Percentiles rank a stretch among this genome's conserved stretches.
Conservation (phyloP, 176 grass and related monocot species). For the Leersia perrieri region DNA sequence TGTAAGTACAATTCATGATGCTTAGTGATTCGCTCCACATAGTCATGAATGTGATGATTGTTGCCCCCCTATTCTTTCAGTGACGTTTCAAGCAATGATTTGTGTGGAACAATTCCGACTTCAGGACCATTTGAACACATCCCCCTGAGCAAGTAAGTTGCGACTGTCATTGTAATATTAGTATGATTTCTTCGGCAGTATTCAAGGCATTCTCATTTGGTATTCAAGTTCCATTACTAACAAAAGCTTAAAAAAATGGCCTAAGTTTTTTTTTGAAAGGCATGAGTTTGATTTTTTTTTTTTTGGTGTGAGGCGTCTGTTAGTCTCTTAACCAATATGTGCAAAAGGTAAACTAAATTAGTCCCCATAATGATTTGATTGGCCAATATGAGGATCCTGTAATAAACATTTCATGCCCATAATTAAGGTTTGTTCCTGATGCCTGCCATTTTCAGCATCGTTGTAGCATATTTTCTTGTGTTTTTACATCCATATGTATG, state of each 20-base stretch:
- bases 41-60: constrained; percentile 18
- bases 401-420: background rate
- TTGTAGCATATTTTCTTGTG: background rate
- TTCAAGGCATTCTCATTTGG: background rate
- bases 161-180: background rate
- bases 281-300: too few species aligned
- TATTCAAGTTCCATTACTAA: background rate
- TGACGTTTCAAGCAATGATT: constrained; percentile 87
- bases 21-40: background rate
- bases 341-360: background rate
- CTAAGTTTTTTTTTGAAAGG: too few species aligned
- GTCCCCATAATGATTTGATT: background rate
- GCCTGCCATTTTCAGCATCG: background rate
- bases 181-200: background rate
- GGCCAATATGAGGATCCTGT: background rate
- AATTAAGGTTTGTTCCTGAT: background rate
- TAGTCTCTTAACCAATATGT: background rate
- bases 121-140: constrained; percentile 91
- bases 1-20: constrained; percentile 65
- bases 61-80: constrained; percentile 43
- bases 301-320: too few species aligned
- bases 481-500: background rate
- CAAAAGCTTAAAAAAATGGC: background rate
- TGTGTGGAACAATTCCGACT: constrained; percentile 92
- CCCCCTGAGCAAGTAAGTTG: constrained; percentile 93